Evolutionary conservation across 176 grass and related monocot genomes (phyloP).

Genomic region (Rhynchospora tenuis): DNA sequence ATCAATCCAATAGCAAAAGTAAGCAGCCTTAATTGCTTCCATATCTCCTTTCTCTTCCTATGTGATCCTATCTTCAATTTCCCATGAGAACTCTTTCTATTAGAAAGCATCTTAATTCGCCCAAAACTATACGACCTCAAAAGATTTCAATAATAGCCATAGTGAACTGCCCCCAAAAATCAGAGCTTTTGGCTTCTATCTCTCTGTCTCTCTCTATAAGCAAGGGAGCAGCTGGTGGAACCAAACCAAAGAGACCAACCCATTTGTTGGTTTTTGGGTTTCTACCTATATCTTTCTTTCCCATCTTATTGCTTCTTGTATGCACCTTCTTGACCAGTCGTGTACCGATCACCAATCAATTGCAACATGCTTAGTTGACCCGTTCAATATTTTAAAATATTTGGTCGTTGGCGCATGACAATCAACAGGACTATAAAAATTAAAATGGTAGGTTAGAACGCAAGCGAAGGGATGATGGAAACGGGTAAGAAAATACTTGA

Average conservation of each 20-base stretch:
- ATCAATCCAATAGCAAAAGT: constrained; percentile 47
- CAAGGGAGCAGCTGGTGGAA: constrained; percentile 3
- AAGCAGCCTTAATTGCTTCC: constrained; percentile 53
- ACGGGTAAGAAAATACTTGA: constrained; percentile 2
- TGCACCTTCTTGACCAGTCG: neutral
- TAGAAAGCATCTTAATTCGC: constrained; percentile 8
- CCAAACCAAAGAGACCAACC: constrained; percentile 23
- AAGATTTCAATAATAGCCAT: neutral
- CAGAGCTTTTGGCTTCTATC: neutral
- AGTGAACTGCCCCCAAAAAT: neutral
- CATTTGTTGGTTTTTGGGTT: constrained; percentile 5
- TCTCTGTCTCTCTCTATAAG: neutral
- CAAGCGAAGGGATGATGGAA: neutral
- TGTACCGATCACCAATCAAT: constrained; percentile 20
- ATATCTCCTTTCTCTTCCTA: constrained; percentile 41
- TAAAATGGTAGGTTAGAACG: neutral
- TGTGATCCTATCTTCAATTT: constrained; percentile 24
- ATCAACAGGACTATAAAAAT: constrained; percentile 9
- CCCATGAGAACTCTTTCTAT: constrained; percentile 28
- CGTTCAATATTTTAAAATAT: neutral
- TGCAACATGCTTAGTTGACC: constrained; percentile 10
- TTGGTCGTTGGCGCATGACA: constrained; percentile 18
- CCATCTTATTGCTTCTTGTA: neutral
- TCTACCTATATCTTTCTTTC: neutral
- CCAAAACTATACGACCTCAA: neutral